Evolutionary conservation across 1,284 basidiomycete species (phyloP).

Genomic region (Tylopilus orsonianus): DNA sequence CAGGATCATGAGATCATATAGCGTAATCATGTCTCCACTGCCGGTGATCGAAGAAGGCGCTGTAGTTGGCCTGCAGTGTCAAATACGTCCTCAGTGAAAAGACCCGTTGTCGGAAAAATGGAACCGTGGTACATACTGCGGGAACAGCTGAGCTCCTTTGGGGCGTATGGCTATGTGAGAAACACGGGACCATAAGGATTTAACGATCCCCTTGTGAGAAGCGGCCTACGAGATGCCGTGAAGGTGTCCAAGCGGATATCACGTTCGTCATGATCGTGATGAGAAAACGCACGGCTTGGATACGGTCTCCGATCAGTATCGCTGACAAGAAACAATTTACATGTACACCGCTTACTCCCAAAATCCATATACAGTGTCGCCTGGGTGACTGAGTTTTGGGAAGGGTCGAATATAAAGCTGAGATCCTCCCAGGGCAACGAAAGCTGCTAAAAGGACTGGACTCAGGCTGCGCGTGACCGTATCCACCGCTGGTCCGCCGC

Average conservation of each 20-base stretch:
- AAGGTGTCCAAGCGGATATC: slow-evolving; percentile 7
- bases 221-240: slow-evolving; percentile 14
- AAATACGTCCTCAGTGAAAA: slow-evolving; percentile 26
- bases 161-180: slow-evolving; percentile 21
- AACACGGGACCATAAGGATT: slow-evolving; percentile 14
- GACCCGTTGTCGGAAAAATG: slow-evolving; percentile 19
- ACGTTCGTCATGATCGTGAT: slow-evolving; percentile 22
- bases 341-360: slow-evolving; percentile 19
- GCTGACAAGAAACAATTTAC: slow-evolving; percentile 19
- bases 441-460: slow-evolving; percentile 9
- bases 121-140: slow-evolving; percentile 22
- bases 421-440: slow-evolving; percentile 3
- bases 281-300: slow-evolving; percentile 22
- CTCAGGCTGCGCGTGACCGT: no score
- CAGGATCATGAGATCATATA: slow-evolving; percentile 20
- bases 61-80: slow-evolving; percentile 18
- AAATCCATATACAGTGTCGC: slow-evolving; percentile 21
- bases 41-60: slow-evolving; percentile 29
- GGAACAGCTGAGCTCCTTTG: slow-evolving; percentile 17
- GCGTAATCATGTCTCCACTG: slow-evolving; percentile 21
- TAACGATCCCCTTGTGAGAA: slow-evolving; percentile 20
- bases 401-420: slow-evolving; percentile 27
- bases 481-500: slow-evolving; percentile 4
- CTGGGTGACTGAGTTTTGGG: slow-evolving; percentile 27
- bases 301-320: slow-evolving; percentile 22